These are phyloP conservation scores for Tulasnella sp. DNA, from an alignment of 768 basidiomycete genomes.

Conservation along the genomic window DNA sequence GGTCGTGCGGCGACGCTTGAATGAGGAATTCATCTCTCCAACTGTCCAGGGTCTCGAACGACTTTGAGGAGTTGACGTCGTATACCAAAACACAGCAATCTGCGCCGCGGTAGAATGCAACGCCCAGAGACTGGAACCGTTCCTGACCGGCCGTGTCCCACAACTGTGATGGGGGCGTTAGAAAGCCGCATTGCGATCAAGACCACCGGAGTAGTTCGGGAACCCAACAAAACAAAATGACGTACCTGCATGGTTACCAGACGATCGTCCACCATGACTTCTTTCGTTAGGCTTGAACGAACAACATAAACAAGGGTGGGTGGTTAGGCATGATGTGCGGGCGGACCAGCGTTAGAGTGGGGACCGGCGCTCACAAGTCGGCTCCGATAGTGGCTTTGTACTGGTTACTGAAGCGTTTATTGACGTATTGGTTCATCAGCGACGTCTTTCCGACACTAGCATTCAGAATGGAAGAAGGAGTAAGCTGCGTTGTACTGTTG, in stretches of 20 bases:
- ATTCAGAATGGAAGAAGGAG: not conserved
- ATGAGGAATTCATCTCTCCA: constrained; percentile 99
- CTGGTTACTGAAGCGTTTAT: constrained; percentile 98
- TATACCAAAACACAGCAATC: constrained; percentile 99
- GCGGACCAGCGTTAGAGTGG: constrained; percentile 21
- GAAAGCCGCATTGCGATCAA: not conserved
- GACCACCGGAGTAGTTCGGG: not conserved
- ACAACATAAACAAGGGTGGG: constrained; percentile 9
- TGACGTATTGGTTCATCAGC: constrained; percentile 99
- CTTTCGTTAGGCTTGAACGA: constrained; percentile 76
- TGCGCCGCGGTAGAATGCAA: constrained; percentile 97
- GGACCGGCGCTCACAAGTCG: constrained; percentile 59
- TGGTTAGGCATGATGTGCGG: not conserved
- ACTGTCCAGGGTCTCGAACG: constrained; percentile 95
- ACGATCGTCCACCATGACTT: constrained; percentile 96
- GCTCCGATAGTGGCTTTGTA: constrained; percentile 99
- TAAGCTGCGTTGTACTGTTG: not conserved
- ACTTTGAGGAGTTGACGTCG: constrained; percentile 97
- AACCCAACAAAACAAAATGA: constrained; percentile 5
- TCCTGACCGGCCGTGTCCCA: constrained; percentile 99
- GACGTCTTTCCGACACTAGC: constrained; percentile 95
- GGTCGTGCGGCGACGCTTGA: constrained; percentile 95
- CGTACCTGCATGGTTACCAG: constrained; percentile 96
- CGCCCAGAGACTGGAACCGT: constrained; percentile 97
- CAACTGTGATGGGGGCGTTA: constrained; percentile 38